These are phyloP conservation scores for Agastache rugosa DNA, from an alignment of 257 asterid genomes.

Conservation along the genomic window DNA sequence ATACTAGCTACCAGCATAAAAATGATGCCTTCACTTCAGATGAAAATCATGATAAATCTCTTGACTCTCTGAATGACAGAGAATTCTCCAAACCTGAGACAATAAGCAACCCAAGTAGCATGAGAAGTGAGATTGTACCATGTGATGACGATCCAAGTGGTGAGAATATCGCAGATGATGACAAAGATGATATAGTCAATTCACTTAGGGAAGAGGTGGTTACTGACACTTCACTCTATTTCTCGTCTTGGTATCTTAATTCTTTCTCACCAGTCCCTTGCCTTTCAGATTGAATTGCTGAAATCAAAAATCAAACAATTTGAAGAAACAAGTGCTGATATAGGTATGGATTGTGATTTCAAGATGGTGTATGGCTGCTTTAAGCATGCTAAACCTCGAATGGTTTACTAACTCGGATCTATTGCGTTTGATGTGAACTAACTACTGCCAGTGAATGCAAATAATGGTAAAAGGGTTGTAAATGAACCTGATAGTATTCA, in stretches of 20 bases:
- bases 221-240: conserved; percentile 21
- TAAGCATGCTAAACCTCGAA: conserved; percentile 19
- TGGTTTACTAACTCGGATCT: conserved; percentile 19
- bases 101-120: conserved; percentile 40
- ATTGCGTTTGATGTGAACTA: conserved; percentile 34
- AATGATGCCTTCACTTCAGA: conserved; percentile 45
- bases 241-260: conserved; percentile 20
- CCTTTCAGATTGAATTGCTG: conserved; percentile 68
- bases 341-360: conserved; percentile 52
- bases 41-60: conserved; percentile 42
- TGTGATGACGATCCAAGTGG: conserved; percentile 44
- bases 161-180: conserved; percentile 43
- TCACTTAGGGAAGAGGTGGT: conserved; percentile 75
- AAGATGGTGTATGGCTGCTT: conserved; percentile 20
- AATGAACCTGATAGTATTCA: conserved; percentile 48
- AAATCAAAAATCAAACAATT: conserved; percentile 61
- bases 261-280: conserved; percentile 33
- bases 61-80: conserved; percentile 30
- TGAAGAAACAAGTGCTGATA: conserved; percentile 49
- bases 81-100: conserved; percentile 32
- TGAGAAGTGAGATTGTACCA: conserved; percentile 46
- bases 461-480: conserved; percentile 31
- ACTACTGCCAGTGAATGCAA: conserved; percentile 49
- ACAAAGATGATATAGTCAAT: conserved; percentile 54
- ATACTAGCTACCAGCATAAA: conserved; percentile 42